phyloP scores from a whole-genome alignment of 2,329 filamentous ascomycete species.

The Aspergillus sp. region DNA sequence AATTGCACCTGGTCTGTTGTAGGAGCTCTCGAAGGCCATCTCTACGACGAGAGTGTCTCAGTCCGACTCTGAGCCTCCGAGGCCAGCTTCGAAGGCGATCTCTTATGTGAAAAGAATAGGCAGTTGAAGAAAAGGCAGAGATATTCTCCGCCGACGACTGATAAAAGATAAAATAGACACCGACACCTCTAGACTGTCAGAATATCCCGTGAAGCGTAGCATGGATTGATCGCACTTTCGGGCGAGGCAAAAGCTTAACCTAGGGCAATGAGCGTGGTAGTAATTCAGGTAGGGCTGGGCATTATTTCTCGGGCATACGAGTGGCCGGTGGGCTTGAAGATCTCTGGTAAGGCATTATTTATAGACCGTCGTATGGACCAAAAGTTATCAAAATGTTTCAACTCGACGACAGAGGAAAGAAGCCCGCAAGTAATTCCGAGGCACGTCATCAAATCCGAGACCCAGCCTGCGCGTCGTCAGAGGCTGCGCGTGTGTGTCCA shows the following conservation, averaged over 20 bases:
- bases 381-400: too few relatives aligned
- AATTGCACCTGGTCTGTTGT: conserved; percentile 55
- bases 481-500: neutral
- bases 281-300: too few relatives aligned
- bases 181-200: conserved; percentile 15
- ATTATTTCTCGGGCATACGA: too few relatives aligned
- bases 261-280: too few relatives aligned
- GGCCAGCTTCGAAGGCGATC: conserved; percentile 16
- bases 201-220: conserved; percentile 22
- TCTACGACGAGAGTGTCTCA: conserved; percentile 33
- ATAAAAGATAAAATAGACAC: neutral
- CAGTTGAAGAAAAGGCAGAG: conserved; percentile 52
- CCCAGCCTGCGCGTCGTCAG: neutral
- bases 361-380: too few relatives aligned
- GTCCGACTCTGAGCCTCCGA: conserved; percentile 21
- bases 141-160: conserved; percentile 23
- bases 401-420: too few relatives aligned
- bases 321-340: too few relatives aligned
- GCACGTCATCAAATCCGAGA: neutral
- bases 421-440: neutral
- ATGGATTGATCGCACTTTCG: conserved; percentile 12
- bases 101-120: conserved; percentile 41
- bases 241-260: too few relatives aligned
- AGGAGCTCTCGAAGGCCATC: conserved; percentile 45
- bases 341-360: too few relatives aligned